Evolutionary conservation across 345 rosid genomes (phyloP), one percentile per base, ranked within the genome.

Genomic region (Acer negundo): DNA sequence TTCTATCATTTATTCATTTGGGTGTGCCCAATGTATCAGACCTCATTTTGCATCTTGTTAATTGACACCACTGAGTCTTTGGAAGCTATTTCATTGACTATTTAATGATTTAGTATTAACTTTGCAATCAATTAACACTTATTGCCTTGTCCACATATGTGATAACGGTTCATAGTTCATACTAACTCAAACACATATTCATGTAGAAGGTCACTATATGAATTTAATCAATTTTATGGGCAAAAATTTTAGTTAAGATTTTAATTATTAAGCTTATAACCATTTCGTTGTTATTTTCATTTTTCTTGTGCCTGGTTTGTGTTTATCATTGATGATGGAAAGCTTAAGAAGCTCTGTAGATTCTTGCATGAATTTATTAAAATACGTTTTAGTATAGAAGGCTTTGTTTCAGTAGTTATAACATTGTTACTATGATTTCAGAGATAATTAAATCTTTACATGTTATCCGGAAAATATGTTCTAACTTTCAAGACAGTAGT

Each of bases 391-490:
- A 4, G 16, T 51, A 59, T 42, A 22, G 8, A 63, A 26, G 56
- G 28, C 70, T 3, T 7, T 53, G 23, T 20, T 35, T 28, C 10
- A 35, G 24, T 64, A 26, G 73, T 19, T 55, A n/a, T 66, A 19
- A 51, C 20, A 10, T 16, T 24, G 51, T 44, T 55, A 13, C 24
- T 42, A 49, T 49, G 38, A 20, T 20, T 55, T 16, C 42, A 71
- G 11, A 24, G 64, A 24, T 72, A 19, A 58, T 76, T 26, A 35
- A 62, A 56, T 71, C 16, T 76, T 35, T 61, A 62, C 62, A 49
- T 69, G 59, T 28, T 28, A 28, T 28, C 31, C 0, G 31, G 31
- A 28, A 28, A 28, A 28, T 28, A 2, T 28, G 31, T 28, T 26
- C 28, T 28, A 3, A 28, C 31, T 28, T 28, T 28, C 31, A 28